Evolutionary conservation across 306 rosid species (phyloP).

Genomic region (Ormosia semicastrata): DNA sequence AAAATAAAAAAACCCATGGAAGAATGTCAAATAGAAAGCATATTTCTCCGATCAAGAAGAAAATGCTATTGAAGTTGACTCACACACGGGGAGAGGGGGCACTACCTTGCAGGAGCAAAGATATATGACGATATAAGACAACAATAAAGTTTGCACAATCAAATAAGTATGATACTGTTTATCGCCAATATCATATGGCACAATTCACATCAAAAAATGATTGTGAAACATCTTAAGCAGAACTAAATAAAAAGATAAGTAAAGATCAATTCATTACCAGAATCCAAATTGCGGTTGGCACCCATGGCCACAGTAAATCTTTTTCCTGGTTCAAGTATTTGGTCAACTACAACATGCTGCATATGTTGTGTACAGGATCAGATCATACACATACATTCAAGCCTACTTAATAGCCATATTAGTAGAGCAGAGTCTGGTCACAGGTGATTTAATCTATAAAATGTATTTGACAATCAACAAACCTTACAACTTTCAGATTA

Average conservation of each 20-base stretch:
- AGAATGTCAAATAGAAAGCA: not conserved
- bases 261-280: slow-evolving; percentile 48
- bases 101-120: not conserved
- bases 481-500: slow-evolving; percentile 12
- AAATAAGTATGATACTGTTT: not conserved
- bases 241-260: not conserved
- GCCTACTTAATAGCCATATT: slow-evolving; percentile 4
- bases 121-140: not conserved
- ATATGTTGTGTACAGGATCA: slow-evolving; percentile 32
- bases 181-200: not conserved
- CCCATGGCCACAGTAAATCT: slow-evolving; percentile 99
- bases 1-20: not conserved
- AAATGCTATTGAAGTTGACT: not conserved
- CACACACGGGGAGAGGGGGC: not conserved
- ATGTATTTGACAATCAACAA: slow-evolving; percentile 2
- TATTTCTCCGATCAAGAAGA: not conserved
- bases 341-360: slow-evolving; percentile 76
- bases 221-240: slow-evolving; percentile 12
- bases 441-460: slow-evolving; percentile 3
- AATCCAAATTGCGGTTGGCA: slow-evolving; percentile 69
- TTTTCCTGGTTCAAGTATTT: slow-evolving; percentile 72
- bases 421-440: not conserved
- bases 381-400: slow-evolving; percentile 19
- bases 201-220: not conserved
- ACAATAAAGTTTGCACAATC: not conserved